A percentile compares a stretch with the other conserved stretches of the same genome.
phyloP scores from a whole-genome alignment of 2,329 filamentous ascomycete genomes.

The Calonectria honghensis region DNA sequence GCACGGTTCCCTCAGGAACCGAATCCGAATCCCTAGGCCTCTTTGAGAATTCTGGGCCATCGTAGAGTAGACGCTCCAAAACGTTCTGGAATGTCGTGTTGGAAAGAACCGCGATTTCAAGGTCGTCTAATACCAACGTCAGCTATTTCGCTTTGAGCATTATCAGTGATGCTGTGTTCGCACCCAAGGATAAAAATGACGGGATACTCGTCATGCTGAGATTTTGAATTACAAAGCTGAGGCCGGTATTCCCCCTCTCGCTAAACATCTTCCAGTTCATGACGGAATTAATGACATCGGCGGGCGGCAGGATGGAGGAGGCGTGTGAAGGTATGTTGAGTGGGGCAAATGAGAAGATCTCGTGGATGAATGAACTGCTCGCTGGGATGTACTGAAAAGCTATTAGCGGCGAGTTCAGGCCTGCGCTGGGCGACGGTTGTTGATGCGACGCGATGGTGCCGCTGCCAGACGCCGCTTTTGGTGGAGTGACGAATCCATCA shows the following conservation, averaged over 20 bases:
- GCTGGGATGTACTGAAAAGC: not conserved
- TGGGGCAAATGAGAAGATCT: not conserved
- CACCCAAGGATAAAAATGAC: not conserved
- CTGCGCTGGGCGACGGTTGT: not conserved
- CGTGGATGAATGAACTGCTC: not conserved
- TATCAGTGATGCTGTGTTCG: not conserved
- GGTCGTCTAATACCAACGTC: not conserved
- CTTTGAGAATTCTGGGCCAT: not conserved
- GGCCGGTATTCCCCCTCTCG: not conserved
- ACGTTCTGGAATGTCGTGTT: not conserved
- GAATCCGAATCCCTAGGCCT: not conserved
- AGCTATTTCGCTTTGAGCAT: not conserved
- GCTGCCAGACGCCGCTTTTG: not conserved
- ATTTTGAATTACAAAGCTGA: not conserved
- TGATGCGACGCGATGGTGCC: not conserved
- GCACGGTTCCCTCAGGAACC: too few relatives aligned
- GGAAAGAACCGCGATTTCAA: not conserved
- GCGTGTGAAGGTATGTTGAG: not conserved
- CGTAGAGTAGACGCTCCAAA: not conserved
- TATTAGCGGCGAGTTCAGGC: too few relatives aligned
- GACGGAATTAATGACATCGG: conserved; percentile 16
- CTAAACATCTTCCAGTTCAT: conserved; percentile 19
- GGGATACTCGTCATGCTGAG: not conserved
- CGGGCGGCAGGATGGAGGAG: not conserved
- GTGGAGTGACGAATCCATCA: not conserved